Percentiles rank a stretch among this genome's conserved stretches.
phyloP scores from a whole-genome alignment of 768 basidiomycete species.

The Filobasidium floriforme region DNA sequence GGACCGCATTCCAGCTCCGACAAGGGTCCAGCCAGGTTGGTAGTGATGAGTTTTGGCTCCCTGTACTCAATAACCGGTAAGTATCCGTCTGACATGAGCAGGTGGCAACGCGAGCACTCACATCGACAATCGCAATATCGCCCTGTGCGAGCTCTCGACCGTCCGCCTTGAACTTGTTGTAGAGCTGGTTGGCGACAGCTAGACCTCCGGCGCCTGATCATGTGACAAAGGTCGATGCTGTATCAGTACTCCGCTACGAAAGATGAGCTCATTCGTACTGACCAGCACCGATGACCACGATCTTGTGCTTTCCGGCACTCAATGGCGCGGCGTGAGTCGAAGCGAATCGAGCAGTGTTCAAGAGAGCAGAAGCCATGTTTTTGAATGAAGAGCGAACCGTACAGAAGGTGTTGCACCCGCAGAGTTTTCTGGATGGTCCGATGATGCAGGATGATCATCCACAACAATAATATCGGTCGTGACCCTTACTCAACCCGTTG shows the following conservation, averaged over 20 bases:
- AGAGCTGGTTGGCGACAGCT: slow-evolving; percentile 78
- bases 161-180: slow-evolving; percentile 64
- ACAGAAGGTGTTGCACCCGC: no score
- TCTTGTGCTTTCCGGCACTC: slow-evolving; percentile 54
- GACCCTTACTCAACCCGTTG: no score
- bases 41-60: slow-evolving; percentile 75
- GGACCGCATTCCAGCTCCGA: slow-evolving; percentile 71
- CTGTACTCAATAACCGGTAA: slow-evolving; percentile 15
- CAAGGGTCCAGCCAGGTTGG: slow-evolving; percentile 93
- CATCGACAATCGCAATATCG: slow-evolving; percentile 80
- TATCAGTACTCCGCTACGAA: not conserved
- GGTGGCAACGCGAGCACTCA: slow-evolving; percentile 26
- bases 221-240: not conserved
- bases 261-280: slow-evolving; percentile 31
- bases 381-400: no score
- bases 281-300: slow-evolving; percentile 85
- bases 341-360: slow-evolving; percentile 29
- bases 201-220: slow-evolving; percentile 68
- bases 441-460: no score
- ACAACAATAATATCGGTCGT: no score
- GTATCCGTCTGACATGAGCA: not conserved
- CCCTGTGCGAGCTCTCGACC: slow-evolving; percentile 61
- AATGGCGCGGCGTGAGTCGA: slow-evolving; percentile 33
- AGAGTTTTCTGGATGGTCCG: no score
- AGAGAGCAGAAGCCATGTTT: not conserved